Evolutionary conservation across 1,284 basidiomycete species (phyloP).

Genomic region (Ustilago nuda): DNA sequence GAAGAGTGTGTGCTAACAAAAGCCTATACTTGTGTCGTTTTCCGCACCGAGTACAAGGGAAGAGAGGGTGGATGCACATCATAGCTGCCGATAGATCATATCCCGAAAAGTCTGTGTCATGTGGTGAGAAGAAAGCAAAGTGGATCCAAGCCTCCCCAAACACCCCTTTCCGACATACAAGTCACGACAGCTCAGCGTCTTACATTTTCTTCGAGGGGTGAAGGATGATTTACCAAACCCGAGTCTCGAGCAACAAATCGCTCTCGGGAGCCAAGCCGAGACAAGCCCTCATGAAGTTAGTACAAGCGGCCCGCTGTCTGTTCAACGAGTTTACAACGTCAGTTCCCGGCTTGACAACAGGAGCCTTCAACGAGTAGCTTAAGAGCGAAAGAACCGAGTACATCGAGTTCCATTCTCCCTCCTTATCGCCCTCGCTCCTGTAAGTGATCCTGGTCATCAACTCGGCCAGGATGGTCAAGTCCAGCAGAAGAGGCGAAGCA

Average conservation of each 20-base stretch:
- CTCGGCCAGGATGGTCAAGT: conserved; percentile 92
- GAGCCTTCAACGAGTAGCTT: conserved; percentile 81
- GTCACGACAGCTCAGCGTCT: background rate
- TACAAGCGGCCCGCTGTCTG: conserved; percentile 93
- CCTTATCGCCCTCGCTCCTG: conserved; percentile 66
- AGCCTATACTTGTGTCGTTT: no score
- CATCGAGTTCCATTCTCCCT: conserved; percentile 61
- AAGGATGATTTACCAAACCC: conserved; percentile 53
- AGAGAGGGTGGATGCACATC: background rate
- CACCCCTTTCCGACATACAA: background rate
- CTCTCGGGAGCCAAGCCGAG: conserved; percentile 66
- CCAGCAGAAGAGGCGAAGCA: conserved; percentile 94
- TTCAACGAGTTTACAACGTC: conserved; percentile 95
- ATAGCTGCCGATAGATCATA: background rate
- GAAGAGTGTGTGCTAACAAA: no score
- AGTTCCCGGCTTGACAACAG: conserved; percentile 93
- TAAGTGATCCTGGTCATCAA: conserved; percentile 91
- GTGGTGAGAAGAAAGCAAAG: background rate
- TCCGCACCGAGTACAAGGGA: no score
- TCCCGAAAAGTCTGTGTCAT: background rate
- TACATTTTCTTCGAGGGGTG: background rate
- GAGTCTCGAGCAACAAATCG: conserved; percentile 65
- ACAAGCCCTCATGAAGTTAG: conserved; percentile 81
- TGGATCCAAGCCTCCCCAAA: background rate
- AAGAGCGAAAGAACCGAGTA: conserved; percentile 67